Evolutionary conservation across 441 rosid genomes (phyloP).

Genomic region (Euphorbia corollata): DNA sequence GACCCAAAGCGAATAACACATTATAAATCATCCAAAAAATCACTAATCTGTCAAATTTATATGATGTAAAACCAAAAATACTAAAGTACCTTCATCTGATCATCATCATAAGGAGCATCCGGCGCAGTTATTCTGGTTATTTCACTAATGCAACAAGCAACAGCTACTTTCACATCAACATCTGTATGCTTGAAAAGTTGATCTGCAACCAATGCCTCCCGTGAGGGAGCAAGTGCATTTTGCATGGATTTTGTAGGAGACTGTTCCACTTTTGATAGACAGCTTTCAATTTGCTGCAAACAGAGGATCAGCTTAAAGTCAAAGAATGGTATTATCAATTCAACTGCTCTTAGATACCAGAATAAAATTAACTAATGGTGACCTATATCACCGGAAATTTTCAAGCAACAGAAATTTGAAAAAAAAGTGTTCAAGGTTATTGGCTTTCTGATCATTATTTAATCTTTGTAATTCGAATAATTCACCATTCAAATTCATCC

Average conservation of each 20-base stretch:
- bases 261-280: conserved; percentile 72
- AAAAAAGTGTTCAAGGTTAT: background rate
- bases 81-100: conserved; percentile 66
- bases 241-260: conserved; percentile 70
- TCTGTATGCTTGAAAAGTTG: conserved; percentile 64
- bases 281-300: conserved; percentile 60
- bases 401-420: background rate
- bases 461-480: background rate
- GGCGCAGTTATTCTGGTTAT: conserved; percentile 98
- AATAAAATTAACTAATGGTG: too few species aligned
- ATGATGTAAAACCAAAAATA: conserved; percentile 10
- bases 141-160: conserved; percentile 95
- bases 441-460: background rate
- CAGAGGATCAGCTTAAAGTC: background rate
- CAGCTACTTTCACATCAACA: conserved; percentile 74
- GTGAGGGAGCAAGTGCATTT: conserved; percentile 59
- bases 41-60: background rate
- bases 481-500: background rate
- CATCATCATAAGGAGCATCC: conserved; percentile 94
- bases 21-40: background rate
- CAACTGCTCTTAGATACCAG: too few species aligned
- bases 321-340: background rate
- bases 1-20: conserved; percentile 9
- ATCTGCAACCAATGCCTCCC: conserved; percentile 60
- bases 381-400: background rate